These are phyloP conservation scores for Volvox africanus DNA, from an alignment of 139 green algal species.

Conservation along the genomic window DNA sequence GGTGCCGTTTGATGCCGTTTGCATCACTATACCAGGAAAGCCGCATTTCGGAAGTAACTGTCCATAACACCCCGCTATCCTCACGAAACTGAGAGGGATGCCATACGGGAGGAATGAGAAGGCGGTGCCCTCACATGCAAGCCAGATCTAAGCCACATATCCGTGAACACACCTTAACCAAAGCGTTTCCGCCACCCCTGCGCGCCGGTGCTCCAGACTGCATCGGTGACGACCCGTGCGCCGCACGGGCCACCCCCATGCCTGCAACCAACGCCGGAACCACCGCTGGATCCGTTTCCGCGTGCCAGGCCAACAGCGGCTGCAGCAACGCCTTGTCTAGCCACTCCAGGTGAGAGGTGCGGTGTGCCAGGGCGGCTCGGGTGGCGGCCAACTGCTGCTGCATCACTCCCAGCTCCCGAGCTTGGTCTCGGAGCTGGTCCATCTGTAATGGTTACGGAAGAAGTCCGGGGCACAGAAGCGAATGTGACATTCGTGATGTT, in stretches of 20 bases:
- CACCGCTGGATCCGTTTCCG: conserved; percentile 12
- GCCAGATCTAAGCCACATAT: no score
- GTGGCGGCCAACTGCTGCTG: conserved; percentile 33
- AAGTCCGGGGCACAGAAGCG: no score
- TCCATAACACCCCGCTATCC: no score
- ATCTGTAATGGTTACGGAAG: not conserved
- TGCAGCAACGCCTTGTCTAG: conserved; percentile 25
- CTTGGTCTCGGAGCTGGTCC: not conserved
- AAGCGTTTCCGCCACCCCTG: not conserved
- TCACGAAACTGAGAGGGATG: no score
- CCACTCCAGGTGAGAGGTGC: conserved; percentile 25
- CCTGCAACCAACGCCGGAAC: not conserved
- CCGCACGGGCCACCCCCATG: not conserved
- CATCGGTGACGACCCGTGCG: not conserved
- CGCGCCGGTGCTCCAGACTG: not conserved
- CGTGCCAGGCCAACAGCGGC: conserved; percentile 34
- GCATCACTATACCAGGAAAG: no score
- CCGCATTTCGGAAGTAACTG: no score
- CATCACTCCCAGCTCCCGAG: not conserved
- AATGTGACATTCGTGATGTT: no score
- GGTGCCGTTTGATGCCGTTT: no score
- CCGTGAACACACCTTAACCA: no score
- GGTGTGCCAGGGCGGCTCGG: not conserved
- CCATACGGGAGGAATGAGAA: no score
- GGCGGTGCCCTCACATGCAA: no score